Percentiles rank a stretch among this genome's conserved stretches.
These are phyloP conservation scores for Cladosporium sp. DNA, from an alignment of 2,329 filamentous ascomycete species.

Conservation along the genomic window DNA sequence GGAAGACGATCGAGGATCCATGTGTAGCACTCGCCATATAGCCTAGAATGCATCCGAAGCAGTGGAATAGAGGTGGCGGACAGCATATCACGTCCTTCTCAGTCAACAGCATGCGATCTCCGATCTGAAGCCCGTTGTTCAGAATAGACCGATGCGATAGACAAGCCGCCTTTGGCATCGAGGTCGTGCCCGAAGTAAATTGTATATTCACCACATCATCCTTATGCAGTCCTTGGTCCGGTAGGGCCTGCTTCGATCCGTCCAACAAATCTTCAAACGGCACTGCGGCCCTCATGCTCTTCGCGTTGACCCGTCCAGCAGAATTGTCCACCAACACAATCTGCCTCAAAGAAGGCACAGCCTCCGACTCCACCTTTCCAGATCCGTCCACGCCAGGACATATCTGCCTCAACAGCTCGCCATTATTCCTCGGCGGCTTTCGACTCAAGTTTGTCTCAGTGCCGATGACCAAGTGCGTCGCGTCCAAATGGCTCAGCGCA, in stretches of 20 bases:
- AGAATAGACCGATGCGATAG: constrained; percentile 82
- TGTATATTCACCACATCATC: constrained; percentile 89
- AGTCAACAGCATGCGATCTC: constrained; percentile 77
- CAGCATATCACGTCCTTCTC: constrained; percentile 68
- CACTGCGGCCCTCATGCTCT: constrained; percentile 45
- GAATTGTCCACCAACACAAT: constrained; percentile 82
- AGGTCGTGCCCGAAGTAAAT: constrained; percentile 95
- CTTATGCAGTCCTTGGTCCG: constrained; percentile 52
- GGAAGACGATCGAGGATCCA: constrained; percentile 79
- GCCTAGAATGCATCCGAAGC: constrained; percentile 89
- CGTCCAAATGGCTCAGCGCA: constrained; percentile 73
- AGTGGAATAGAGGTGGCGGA: constrained; percentile 62
- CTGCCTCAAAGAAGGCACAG: constrained; percentile 67
- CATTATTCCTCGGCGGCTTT: constrained; percentile 61
- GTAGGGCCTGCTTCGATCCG: constrained; percentile 41
- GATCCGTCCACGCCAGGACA: constrained; percentile 28
- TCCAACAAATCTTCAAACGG: constrained; percentile 49
- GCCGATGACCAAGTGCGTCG: constrained; percentile 76
- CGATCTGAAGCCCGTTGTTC: constrained; percentile 88
- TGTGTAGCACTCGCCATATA: constrained; percentile 93
- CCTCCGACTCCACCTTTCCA: constrained; percentile 51
- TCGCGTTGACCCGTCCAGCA: constrained; percentile 51
- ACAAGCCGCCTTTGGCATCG: constrained; percentile 82
- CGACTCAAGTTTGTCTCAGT: constrained; percentile 79
- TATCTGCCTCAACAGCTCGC: constrained; percentile 55